Evolutionary conservation across 2,329 filamentous ascomycete genomes (phyloP).

Genomic region (Pestalotiopsis sp.): DNA sequence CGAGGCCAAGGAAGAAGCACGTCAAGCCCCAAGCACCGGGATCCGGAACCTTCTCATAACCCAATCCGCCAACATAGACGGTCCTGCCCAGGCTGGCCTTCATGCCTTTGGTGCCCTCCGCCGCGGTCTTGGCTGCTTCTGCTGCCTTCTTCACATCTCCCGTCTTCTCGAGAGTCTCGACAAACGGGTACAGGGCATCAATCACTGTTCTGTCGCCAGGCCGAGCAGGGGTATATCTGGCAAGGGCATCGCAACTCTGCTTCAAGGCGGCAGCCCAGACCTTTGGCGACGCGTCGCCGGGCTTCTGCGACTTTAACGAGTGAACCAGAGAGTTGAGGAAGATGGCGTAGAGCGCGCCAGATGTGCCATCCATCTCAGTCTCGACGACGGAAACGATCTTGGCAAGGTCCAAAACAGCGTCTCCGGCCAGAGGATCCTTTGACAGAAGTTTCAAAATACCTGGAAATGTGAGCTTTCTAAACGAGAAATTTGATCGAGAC

Average conservation of each 20-base stretch:
- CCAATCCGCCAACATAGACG: conserved; percentile 79
- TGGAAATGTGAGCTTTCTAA: conserved; percentile 24
- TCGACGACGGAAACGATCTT: conserved; percentile 58
- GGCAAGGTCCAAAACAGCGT: conserved; percentile 55
- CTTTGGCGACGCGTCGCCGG: conserved; percentile 41
- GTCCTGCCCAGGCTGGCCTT: conserved; percentile 82
- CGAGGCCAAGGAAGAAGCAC: conserved; percentile 80
- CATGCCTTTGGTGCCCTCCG: conserved; percentile 89
- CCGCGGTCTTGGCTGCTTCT: conserved; percentile 72
- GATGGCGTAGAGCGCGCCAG: conserved; percentile 71
- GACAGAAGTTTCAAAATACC: conserved; percentile 55
- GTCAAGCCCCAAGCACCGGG: conserved; percentile 76
- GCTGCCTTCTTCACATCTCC: conserved; percentile 74
- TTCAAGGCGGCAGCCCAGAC: conserved; percentile 68
- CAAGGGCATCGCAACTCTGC: conserved; percentile 70
- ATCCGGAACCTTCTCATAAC: conserved; percentile 67
- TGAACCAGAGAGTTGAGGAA: conserved; percentile 85
- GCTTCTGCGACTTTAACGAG: conserved; percentile 49
- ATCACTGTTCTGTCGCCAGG: conserved; percentile 89
- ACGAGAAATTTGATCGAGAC: too few species aligned
- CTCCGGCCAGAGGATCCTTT: conserved; percentile 47
- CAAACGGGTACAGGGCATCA: conserved; percentile 88
- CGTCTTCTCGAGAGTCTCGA: conserved; percentile 68
- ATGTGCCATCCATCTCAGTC: conserved; percentile 63
- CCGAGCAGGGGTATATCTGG: conserved; percentile 84